These are phyloP conservation scores for Penicillium bovifimosum DNA, from an alignment of 495 filamentous ascomycete species.

Conservation along the genomic window DNA sequence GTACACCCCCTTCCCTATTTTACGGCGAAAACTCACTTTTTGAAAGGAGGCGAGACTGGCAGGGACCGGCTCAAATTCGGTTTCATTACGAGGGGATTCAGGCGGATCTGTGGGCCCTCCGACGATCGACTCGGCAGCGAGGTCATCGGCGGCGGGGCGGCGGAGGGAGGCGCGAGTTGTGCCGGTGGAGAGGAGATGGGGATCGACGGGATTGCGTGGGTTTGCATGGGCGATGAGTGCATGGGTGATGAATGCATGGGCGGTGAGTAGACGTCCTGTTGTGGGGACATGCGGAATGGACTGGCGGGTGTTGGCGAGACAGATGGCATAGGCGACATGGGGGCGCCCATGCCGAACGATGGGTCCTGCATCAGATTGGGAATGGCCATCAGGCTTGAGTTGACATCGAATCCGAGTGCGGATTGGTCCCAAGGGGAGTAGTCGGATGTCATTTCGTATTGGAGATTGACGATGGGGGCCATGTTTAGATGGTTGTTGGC, in stretches of 20 bases:
- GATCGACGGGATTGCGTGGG: slow-evolving; percentile 25
- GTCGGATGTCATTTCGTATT: slow-evolving; percentile 42
- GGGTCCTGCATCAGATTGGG: slow-evolving; percentile 43
- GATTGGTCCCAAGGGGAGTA: slow-evolving; percentile 38
- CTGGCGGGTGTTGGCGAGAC: slow-evolving; percentile 44
- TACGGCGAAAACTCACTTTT: slow-evolving; percentile 29
- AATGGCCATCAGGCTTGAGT: slow-evolving; percentile 48
- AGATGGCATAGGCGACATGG: slow-evolving; percentile 32
- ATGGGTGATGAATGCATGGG: slow-evolving; percentile 35
- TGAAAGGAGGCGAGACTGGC: slow-evolving; percentile 41
- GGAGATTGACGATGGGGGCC: slow-evolving; percentile 42
- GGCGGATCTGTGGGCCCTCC: slow-evolving; percentile 40
- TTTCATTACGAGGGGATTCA: slow-evolving; percentile 47
- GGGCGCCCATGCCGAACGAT: slow-evolving; percentile 31
- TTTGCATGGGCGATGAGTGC: slow-evolving; percentile 35
- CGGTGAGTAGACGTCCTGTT: slow-evolving; percentile 37
- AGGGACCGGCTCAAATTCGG: slow-evolving; percentile 41
- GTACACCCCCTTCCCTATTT: slow-evolving; percentile 26
- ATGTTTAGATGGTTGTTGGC: slow-evolving; percentile 48
- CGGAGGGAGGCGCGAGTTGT: slow-evolving; percentile 19
- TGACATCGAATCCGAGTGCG: slow-evolving; percentile 45
- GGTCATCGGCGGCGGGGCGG: slow-evolving; percentile 35
- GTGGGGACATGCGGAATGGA: slow-evolving; percentile 40
- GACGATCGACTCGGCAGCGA: slow-evolving; percentile 34
- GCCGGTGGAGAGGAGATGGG: slow-evolving; percentile 32